These are phyloP conservation scores for Melaleuca alternifolia DNA, from an alignment of 345 rosid genomes.

Conservation along the genomic window DNA sequence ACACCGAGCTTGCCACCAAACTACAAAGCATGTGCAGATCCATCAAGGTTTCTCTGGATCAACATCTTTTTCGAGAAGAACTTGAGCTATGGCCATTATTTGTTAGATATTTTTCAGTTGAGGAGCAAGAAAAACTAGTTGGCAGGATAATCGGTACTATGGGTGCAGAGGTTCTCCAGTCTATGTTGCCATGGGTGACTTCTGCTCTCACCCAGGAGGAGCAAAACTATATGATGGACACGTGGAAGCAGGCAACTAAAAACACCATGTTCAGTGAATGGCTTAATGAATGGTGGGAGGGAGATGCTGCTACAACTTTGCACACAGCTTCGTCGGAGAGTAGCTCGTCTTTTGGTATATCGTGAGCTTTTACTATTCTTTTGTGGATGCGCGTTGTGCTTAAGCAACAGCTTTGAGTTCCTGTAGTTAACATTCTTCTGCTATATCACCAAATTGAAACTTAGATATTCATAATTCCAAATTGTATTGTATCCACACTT, in stretches of 20 bases:
- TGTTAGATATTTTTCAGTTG: conserved; percentile 57
- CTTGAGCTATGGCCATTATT: conserved; percentile 90
- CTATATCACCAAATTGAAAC: not conserved
- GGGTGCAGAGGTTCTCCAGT: conserved; percentile 87
- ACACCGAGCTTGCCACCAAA: conserved; percentile 64
- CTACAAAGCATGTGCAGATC: conserved; percentile 97
- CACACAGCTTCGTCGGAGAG: conserved; percentile 32
- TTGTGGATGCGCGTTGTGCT: not conserved
- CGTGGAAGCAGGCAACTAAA: conserved; percentile 93
- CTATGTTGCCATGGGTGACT: conserved; percentile 95
- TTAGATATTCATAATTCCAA: not conserved
- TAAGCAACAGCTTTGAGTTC: not conserved
- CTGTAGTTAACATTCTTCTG: not conserved
- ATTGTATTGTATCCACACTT: not conserved
- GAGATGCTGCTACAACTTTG: conserved; percentile 32
- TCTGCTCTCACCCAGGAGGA: conserved; percentile 79
- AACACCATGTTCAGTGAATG: conserved; percentile 94
- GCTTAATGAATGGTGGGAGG: conserved; percentile 77
- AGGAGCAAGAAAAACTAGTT: conserved; percentile 81
- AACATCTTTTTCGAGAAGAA: conserved; percentile 77
- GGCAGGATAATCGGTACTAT: conserved; percentile 90
- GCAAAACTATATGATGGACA: conserved; percentile 89
- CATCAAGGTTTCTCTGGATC: conserved; percentile 67
- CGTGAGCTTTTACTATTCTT: not conserved
- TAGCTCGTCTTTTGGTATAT: conserved; percentile 7